Percentiles rank a stretch among this genome's conserved stretches.
phyloP scores from a whole-genome alignment of 805 yeast genomes.

The Gaillardinia entomophila region DNA sequence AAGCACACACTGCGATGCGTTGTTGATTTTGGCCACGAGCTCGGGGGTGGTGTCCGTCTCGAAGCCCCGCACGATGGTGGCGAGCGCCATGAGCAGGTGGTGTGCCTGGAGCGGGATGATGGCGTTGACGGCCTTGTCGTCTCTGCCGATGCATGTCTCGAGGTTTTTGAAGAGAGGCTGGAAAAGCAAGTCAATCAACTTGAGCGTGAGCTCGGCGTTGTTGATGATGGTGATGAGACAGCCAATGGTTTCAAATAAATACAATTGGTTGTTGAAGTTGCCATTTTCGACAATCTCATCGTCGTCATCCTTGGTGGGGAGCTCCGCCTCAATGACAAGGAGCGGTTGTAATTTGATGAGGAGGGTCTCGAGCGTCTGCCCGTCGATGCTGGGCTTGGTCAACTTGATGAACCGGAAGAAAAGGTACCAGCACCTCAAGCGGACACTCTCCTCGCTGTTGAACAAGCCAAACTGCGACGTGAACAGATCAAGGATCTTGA shows the following conservation, averaged over 20 bases:
- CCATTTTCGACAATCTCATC: constrained; percentile 44
- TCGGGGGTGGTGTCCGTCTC: constrained; percentile 44
- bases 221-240: constrained; percentile 49
- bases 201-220: constrained; percentile 18
- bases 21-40: constrained; percentile 42
- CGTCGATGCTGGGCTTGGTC: constrained; percentile 56
- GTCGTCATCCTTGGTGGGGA: constrained; percentile 51
- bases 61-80: constrained; percentile 84
- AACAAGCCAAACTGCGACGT: constrained; percentile 79
- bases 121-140: constrained; percentile 30
- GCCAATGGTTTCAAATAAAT: constrained; percentile 84
- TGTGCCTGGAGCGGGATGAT: constrained; percentile 67
- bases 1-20: constrained; percentile 74
- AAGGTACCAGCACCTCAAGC: constrained; percentile 84
- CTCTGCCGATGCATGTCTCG: constrained; percentile 51
- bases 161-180: constrained; percentile 71
- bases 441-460: constrained; percentile 65
- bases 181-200: constrained; percentile 58
- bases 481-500: constrained; percentile 68
- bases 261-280: constrained; percentile 70
- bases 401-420: constrained; percentile 77
- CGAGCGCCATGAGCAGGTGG: constrained; percentile 82
- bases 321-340: constrained; percentile 56
- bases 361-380: constrained; percentile 37
- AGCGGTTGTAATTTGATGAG: constrained; percentile 58